Percentiles rank a stretch among this genome's conserved stretches.
These are phyloP conservation scores for Teratosphaeria viscida DNA, from an alignment of 2,329 filamentous ascomycete species.

Conservation along the genomic window DNA sequence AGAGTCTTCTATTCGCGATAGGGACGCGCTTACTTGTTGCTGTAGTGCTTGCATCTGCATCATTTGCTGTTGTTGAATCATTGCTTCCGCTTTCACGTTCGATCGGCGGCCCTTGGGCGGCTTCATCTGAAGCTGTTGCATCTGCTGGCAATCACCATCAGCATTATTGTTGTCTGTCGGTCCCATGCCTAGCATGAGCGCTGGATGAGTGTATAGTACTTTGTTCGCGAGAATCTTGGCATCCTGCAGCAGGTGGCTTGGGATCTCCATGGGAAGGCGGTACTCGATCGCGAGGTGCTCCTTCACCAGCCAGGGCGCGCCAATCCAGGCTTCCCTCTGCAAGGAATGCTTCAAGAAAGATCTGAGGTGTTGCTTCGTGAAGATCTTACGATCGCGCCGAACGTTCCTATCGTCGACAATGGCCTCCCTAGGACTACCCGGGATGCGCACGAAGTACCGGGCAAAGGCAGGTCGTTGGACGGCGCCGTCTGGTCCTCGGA, in stretches of 20 bases:
- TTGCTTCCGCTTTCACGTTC: constrained; percentile 7
- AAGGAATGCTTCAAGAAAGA: constrained; percentile 94
- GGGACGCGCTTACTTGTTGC: constrained; percentile 8
- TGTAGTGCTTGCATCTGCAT: constrained; percentile 11
- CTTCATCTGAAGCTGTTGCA: constrained; percentile 8
- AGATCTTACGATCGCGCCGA: constrained; percentile 76
- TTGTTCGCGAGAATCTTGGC: constrained; percentile 43
- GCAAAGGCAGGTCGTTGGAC: constrained; percentile 55
- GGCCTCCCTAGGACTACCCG: constrained; percentile 57
- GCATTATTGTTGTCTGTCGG: neutral
- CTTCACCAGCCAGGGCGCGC: constrained; percentile 95
- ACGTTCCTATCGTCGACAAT: constrained; percentile 75
- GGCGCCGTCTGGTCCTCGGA: constrained; percentile 52
- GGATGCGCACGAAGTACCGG: constrained; percentile 69
- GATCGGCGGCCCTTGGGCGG: constrained; percentile 13
- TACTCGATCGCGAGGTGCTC: constrained; percentile 72
- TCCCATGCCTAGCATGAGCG: neutral
- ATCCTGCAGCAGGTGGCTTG: constrained; percentile 70
- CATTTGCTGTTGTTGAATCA: constrained; percentile 10
- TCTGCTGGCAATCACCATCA: constrained; percentile 10
- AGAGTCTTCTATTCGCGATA: constrained; percentile 13
- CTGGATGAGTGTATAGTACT: constrained; percentile 2
- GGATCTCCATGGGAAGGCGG: constrained; percentile 78
- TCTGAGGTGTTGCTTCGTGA: constrained; percentile 87
- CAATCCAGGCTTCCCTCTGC: constrained; percentile 83